Base-by-base conservation (phyloP, 768 basidiomycete species). In the Fibroporia radiculosa region DNA sequence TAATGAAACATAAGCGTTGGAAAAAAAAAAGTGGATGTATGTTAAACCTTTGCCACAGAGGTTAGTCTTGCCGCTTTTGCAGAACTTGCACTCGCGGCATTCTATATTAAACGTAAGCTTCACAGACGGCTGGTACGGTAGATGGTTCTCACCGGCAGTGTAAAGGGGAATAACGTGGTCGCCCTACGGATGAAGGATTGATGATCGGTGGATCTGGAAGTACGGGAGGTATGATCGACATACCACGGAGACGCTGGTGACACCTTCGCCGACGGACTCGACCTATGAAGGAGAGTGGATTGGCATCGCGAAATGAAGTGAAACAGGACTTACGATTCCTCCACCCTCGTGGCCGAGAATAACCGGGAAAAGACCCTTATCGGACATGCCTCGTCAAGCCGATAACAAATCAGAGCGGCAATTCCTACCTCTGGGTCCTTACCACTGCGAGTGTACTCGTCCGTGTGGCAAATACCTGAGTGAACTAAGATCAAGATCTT, bases 121-220 rank as follows among this genome's bases (percentile, higher is more conserved):
- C 23, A 14, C 8, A 7, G 34, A 4, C 18, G 14, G 32, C 18
- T 12, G 34, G 8, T 20, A 27, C 19, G 10, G 7, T 4, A 14
- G 27, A 39, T 16, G 3, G 24, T 12, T 47, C 57, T 5, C 26
- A 85, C 92, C 92, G 35, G 93, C 93, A 24, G 92, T 97, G 65
- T 97, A 93, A 42, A 99, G 78, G 16, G 96, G 96, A 52, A 99
- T 80, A 56, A 98, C 96, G 73, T 97, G 95, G 63, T 99, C 95
- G 19, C 95, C 96, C 74, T 76, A 45, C 26, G 26, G 28, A 41
- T 22, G 12, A 28, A 41, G 33, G 36, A 42, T 18, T 39, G 39
- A 31, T 40, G 31, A n/a, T n/a, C n/a, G n/a, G n/a, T n/a, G n/a
- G n/a, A n/a, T n/a, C n/a, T n/a, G n/a, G n/a, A n/a, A n/a, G n/a